These are phyloP conservation scores for Glaciozyma antarctica DNA, from an alignment of 768 basidiomycete species.

Conservation along the genomic window DNA sequence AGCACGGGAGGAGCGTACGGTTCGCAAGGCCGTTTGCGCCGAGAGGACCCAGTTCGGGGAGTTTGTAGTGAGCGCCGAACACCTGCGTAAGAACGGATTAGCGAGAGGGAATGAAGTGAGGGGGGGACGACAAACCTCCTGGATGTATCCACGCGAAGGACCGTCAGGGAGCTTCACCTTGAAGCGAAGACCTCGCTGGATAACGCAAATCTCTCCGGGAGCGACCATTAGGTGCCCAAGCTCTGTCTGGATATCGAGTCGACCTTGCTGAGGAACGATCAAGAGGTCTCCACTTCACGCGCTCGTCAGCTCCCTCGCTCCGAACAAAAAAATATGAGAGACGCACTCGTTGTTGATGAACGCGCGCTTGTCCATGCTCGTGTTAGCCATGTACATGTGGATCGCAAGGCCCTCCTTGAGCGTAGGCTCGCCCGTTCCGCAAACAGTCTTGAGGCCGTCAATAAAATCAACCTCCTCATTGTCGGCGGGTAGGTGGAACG, in stretches of 20 bases:
- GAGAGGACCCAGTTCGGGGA: conserved; percentile 58
- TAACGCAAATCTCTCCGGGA: conserved; percentile 57
- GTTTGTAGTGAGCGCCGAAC: conserved; percentile 54
- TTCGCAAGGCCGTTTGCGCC: conserved; percentile 62
- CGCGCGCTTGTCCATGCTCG: conserved; percentile 28
- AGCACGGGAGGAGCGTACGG: conserved; percentile 47
- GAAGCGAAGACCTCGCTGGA: conserved; percentile 60
- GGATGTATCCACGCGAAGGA: conserved; percentile 49
- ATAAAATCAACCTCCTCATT: conserved; percentile 49
- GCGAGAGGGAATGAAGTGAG: background rate
- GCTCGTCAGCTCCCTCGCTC: no score
- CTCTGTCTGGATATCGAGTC: conserved; percentile 61
- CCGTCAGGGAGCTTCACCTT: conserved; percentile 45
- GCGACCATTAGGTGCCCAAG: conserved; percentile 46
- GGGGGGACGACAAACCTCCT: conserved; percentile 5
- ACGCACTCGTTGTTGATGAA: conserved; percentile 26
- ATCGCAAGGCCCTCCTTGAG: conserved; percentile 57
- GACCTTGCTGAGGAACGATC: conserved; percentile 56
- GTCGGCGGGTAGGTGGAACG: conserved; percentile 49
- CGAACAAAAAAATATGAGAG: background rate
- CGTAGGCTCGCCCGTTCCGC: conserved; percentile 56
- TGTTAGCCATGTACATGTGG: conserved; percentile 48
- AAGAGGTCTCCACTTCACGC: conserved; percentile 52
- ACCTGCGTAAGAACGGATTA: conserved; percentile 53
- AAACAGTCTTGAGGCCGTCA: conserved; percentile 51